Percentiles rank a stretch among this genome's conserved stretches.
Conservation (phyloP, 2,329 filamentous ascomycete genomes). For the Trichoderma hamatum region DNA sequence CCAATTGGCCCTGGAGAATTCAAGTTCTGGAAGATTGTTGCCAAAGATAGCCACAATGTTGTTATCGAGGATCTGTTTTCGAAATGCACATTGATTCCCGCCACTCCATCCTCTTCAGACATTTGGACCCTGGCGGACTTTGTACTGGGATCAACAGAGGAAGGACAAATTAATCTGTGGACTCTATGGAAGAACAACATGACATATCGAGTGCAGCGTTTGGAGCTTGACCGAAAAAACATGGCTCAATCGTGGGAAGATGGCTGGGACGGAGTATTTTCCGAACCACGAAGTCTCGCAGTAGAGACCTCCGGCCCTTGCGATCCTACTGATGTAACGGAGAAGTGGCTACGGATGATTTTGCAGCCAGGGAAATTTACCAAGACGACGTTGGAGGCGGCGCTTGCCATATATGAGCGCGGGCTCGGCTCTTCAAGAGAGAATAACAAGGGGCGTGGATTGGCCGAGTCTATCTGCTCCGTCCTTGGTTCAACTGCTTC, state of each 20-base stretch:
- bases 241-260: constrained; percentile 64
- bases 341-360: constrained; percentile 85
- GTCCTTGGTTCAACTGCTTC: constrained; percentile 71
- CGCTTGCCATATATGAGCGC: constrained; percentile 78
- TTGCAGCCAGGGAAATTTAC: constrained; percentile 84
- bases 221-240: constrained; percentile 72
- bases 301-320: constrained; percentile 62
- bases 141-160: constrained; percentile 58
- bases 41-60: constrained; percentile 65
- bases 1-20: constrained; percentile 87
- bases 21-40: constrained; percentile 83
- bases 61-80: constrained; percentile 74
- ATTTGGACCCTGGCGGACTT: constrained; percentile 84
- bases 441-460: constrained; percentile 53
- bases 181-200: constrained; percentile 84
- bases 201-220: constrained; percentile 71
- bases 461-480: constrained; percentile 76
- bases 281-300: constrained; percentile 59
- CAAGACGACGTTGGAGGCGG: constrained; percentile 77
- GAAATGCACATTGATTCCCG: constrained; percentile 61
- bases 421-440: constrained; percentile 49
- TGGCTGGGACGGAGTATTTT: constrained; percentile 70
- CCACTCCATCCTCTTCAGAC: constrained; percentile 69
- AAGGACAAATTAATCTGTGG: constrained; percentile 67
- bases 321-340: constrained; percentile 70